Conservation (phyloP, 23 red algal species). For the Cyanidiococcus yangmingshanensis region DNA sequence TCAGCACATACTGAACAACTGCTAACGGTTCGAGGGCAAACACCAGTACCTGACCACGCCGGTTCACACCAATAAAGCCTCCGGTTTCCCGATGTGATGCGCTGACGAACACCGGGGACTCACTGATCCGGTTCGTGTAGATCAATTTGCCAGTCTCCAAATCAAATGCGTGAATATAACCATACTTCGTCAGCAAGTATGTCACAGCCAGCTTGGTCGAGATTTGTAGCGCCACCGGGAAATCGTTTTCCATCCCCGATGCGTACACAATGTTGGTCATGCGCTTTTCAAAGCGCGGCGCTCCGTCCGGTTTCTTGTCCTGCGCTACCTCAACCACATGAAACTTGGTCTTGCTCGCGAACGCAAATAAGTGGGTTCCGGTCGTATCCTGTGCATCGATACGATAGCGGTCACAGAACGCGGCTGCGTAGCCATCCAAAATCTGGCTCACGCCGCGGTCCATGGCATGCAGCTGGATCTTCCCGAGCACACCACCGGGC, state of each 20-base stretch:
- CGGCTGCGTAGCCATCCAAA: conserved; percentile 91
- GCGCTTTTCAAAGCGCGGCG: conserved; percentile 88
- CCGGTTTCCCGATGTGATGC: conserved; percentile 46
- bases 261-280: conserved; percentile 69
- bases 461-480: conserved; percentile 81
- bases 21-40: conserved; percentile 42
- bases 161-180: conserved; percentile 93
- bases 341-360: conserved; percentile 76
- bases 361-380: conserved; percentile 53
- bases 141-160: conserved; percentile 67
- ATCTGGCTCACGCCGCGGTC: conserved; percentile 78
- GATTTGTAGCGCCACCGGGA: conserved; percentile 66
- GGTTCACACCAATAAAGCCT: conserved; percentile 80
- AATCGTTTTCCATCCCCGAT: conserved; percentile 57
- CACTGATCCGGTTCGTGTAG: conserved; percentile 93
- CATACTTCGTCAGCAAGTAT: conserved; percentile 84
- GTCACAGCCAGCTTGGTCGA: conserved; percentile 65
- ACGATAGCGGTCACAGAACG: conserved; percentile 41
- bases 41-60: conserved; percentile 63
- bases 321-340: conserved; percentile 88
- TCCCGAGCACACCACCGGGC: conserved; percentile 54
- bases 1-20: conserved; percentile 81
- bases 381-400: conserved; percentile 22
- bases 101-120: conserved; percentile 72
- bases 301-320: conserved; percentile 82